These are phyloP conservation scores for Suillus brevipes DNA, from an alignment of 768 basidiomycete species.

Conservation along the genomic window DNA sequence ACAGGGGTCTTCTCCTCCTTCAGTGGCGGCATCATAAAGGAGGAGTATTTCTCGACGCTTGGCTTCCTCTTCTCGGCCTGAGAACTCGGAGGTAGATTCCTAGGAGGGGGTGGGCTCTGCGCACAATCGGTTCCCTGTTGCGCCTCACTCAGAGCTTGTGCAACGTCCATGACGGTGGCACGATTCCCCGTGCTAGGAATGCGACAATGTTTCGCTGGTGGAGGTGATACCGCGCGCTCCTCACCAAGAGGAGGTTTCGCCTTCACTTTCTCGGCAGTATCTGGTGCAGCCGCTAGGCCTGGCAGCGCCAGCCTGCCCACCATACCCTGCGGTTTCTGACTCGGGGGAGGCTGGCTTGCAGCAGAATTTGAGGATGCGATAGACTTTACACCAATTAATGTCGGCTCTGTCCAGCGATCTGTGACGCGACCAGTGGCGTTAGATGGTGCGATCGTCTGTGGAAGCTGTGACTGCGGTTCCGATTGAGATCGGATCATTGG, in stretches of 20 bases:
- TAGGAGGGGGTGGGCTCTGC: conserved; percentile 17
- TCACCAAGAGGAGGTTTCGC: conserved; percentile 9
- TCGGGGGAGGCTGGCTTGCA: conserved; percentile 5
- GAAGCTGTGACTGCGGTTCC: conserved; percentile 4
- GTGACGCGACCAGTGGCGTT: conserved; percentile 20
- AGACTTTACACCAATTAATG: conserved; percentile 34
- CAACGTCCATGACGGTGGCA: conserved; percentile 78
- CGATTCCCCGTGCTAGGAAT: conserved; percentile 70
- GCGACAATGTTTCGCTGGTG: conserved; percentile 49
- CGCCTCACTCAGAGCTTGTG: conserved; percentile 54
- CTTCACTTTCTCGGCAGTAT: conserved; percentile 19
- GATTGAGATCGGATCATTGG: conserved; percentile 2
- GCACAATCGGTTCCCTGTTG: conserved; percentile 14
- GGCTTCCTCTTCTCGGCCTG: conserved; percentile 61
- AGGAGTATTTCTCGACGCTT: conserved; percentile 67
- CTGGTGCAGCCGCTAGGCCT: conserved; percentile 28
- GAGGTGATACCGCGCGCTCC: conserved; percentile 22
- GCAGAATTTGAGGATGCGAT: conserved; percentile 5
- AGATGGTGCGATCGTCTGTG: conserved; percentile 10
- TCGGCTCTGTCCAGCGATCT: conserved; percentile 35
- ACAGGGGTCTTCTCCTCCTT: conserved; percentile 66
- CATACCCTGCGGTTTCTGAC: conserved; percentile 24
- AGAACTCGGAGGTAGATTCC: conserved; percentile 16
- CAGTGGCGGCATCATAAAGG: conserved; percentile 61
- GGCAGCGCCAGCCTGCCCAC: conserved; percentile 45